Evolutionary conservation across 2,329 filamentous ascomycete genomes (phyloP), one percentile per base, ranked within the genome.

Genomic region (Aspergillus fumigatus): DNA sequence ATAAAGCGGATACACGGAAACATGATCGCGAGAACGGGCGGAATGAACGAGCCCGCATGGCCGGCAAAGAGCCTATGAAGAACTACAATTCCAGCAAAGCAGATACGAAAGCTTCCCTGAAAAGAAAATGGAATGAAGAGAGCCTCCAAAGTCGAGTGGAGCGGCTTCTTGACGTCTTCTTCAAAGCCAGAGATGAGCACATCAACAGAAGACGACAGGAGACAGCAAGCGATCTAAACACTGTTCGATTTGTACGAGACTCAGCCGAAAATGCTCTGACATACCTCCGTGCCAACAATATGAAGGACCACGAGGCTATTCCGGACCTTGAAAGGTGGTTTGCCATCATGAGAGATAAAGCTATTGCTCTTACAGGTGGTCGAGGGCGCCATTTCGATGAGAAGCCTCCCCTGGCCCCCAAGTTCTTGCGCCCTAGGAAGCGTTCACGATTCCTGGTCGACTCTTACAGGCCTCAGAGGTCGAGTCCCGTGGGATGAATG

Each of bases 211-310:
- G 65, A 40, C 54, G 65, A 40, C 58, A 53, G 29, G 59, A 70
- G 29, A 66, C 62, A 29, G 53, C 63, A 3, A 56, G 63, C 3
- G 63, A 62, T 32, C 60, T 65, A 38, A 59, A 64, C 23, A 63
- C 69, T 1, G 72, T 73, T 25, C 72, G 72, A 50, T 78, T 77
- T 51, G 70, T 79, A 26, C 73, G 75, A 3, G 75, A 78, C 60
- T 77, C 73, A 1, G 74, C 75, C 5, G 75, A 78, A 55, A 77
- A 77, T 53, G 65, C 70, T 1, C 63, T 76, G 17, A 26, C 43
- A 47, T 47, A 47, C 11, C 43, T 47, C 23, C 43, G 21, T 14
- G 9, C 43, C 19, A 47, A 47, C 43, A 26, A 47, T 23, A 47
- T 47, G 43, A 14, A 14, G 11, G 23, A 17, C 6, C 43, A 47